Percentiles rank a stretch among this genome's conserved stretches.
These are phyloP conservation scores for Yamadazyma jaroonii DNA, from an alignment of 1,139 yeast genomes.

Conservation along the genomic window DNA sequence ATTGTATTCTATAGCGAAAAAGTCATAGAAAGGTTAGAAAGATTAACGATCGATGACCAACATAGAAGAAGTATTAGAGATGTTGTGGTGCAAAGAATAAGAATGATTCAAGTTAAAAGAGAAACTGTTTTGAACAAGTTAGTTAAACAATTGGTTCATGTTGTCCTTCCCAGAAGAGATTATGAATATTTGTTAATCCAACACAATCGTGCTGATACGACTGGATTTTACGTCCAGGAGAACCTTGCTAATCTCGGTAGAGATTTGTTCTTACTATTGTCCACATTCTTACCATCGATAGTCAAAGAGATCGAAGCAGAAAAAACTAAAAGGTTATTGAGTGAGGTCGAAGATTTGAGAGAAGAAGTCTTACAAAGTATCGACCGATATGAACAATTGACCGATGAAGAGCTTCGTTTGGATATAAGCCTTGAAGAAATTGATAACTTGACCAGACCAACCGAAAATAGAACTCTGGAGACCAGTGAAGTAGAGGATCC, in stretches of 20 bases:
- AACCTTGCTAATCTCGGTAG: constrained; percentile 17
- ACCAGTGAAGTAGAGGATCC: too few relatives aligned
- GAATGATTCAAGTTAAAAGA: background rate
- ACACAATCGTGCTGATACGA: constrained; percentile 10
- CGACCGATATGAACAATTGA: constrained; percentile 5
- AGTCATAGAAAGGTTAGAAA: background rate
- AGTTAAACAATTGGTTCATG: constrained; percentile 17
- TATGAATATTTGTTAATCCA: constrained; percentile 19
- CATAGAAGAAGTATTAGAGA: background rate
- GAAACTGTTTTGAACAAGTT: constrained; percentile 1
- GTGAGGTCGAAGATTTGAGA: constrained; percentile 20
- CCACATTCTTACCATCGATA: constrained; percentile 22
- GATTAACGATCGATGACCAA: background rate
- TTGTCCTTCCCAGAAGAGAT: constrained; percentile 24
- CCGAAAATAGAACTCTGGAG: too few relatives aligned
- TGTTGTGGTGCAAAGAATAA: background rate
- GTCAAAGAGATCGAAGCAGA: constrained; percentile 14
- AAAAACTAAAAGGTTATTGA: constrained; percentile 17
- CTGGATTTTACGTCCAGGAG: constrained; percentile 13
- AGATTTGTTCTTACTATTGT: constrained; percentile 19
- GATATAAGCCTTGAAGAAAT: background rate
- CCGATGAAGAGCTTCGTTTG: too few relatives aligned
- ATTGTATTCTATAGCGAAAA: background rate
- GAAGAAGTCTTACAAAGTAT: constrained; percentile 9
- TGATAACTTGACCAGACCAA: background rate